phyloP scores from a whole-genome alignment of 441 rosid genomes.

The Croton laevigatus region DNA sequence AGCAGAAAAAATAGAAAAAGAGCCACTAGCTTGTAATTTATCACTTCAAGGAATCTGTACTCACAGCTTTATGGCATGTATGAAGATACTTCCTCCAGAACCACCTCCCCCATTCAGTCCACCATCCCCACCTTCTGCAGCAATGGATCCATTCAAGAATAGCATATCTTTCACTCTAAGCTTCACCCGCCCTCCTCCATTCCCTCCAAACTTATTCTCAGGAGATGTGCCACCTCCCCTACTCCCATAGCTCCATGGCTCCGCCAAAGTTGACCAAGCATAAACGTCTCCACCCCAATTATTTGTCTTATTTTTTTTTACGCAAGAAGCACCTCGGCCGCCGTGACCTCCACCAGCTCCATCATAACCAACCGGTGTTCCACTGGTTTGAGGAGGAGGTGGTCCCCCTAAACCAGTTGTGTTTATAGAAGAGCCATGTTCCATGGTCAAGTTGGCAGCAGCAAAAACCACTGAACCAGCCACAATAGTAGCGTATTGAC shows the following conservation, averaged over 20 bases:
- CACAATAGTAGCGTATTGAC: slow-evolving; percentile 54
- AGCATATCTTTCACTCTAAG: slow-evolving; percentile 59
- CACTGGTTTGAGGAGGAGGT: slow-evolving; percentile 98
- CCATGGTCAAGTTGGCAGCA: slow-evolving; percentile 70
- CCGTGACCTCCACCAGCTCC: slow-evolving; percentile 99
- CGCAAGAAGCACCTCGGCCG: slow-evolving; percentile 97
- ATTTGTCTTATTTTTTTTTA: slow-evolving; percentile 49
- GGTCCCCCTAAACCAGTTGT: slow-evolving; percentile 79
- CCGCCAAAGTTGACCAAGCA: slow-evolving; percentile 82
- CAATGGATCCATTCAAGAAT: slow-evolving; percentile 73
- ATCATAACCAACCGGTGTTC: slow-evolving; percentile 75
- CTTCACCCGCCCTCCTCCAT: slow-evolving; percentile 90
- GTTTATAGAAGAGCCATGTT: slow-evolving; percentile 55
- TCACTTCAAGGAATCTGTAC: slow-evolving; percentile 28
- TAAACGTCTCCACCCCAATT: slow-evolving; percentile 99
- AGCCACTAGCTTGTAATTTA: slow-evolving; percentile 16
- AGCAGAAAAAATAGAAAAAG: background rate
- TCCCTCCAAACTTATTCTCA: slow-evolving; percentile 56
- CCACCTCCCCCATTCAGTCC: slow-evolving; percentile 88
- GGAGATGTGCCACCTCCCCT: slow-evolving; percentile 68
- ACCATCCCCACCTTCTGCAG: slow-evolving; percentile 84
- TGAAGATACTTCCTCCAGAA: slow-evolving; percentile 91
- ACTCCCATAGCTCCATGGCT: slow-evolving; percentile 97
- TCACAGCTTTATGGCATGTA: slow-evolving; percentile 76
- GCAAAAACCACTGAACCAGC: slow-evolving; percentile 72